Evolutionary conservation across 176 grass and related monocot species (phyloP).

Genomic region (Bothriochloa decipiens): DNA sequence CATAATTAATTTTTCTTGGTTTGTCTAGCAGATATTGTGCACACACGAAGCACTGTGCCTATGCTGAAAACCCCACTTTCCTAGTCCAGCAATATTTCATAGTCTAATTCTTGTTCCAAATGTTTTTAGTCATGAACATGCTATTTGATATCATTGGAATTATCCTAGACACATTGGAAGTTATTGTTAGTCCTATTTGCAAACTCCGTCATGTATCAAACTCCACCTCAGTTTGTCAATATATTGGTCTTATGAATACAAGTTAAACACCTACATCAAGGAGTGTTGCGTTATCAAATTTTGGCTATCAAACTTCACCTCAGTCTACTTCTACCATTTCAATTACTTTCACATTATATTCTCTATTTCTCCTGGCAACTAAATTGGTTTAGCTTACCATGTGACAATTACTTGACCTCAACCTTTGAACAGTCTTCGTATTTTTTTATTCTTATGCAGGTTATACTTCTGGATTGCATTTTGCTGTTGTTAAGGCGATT

Average conservation of each 20-base stretch:
- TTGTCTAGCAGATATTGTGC: neutral
- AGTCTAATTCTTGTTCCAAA: neutral
- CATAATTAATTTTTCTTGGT: slow-evolving; percentile 19
- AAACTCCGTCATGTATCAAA: neutral
- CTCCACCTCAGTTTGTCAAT: neutral
- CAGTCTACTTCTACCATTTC: neutral
- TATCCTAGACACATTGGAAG: neutral
- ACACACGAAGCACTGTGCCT: too few species aligned
- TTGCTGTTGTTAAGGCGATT: slow-evolving; percentile 4
- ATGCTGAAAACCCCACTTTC: neutral
- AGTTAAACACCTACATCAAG: neutral
- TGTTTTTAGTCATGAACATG: slow-evolving; percentile 19
- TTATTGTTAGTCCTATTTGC: slow-evolving; percentile 4
- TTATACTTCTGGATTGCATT: slow-evolving; percentile 23
- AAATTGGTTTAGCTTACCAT: slow-evolving; percentile 2
- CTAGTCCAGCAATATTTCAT: neutral
- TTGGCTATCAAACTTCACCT: neutral
- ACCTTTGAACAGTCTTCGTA: slow-evolving; percentile 14
- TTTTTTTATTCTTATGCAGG: slow-evolving; percentile 42
- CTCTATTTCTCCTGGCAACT: neutral
- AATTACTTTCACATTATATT: neutral
- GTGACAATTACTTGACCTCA: slow-evolving; percentile 7
- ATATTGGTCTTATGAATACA: neutral
- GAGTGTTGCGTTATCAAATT: neutral
- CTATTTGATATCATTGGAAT: slow-evolving; percentile 3